Evolutionary conservation across 164 flowering plant species (phyloP).

Genomic region (Liquidambar formosana): DNA sequence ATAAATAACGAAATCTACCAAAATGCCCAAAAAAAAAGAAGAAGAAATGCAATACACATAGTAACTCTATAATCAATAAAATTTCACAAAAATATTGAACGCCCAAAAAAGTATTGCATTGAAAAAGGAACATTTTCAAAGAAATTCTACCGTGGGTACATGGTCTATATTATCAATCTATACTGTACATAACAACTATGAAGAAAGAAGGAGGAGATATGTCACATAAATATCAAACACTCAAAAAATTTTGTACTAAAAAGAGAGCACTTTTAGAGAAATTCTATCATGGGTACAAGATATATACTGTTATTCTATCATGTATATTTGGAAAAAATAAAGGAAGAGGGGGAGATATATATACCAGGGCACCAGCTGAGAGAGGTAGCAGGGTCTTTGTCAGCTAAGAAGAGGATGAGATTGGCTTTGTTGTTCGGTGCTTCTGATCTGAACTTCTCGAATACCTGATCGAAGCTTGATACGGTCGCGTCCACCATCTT

Average conservation of each 20-base stretch:
- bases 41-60: too few species aligned
- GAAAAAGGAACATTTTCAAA: too few species aligned
- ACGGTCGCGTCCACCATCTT: conserved; percentile 66
- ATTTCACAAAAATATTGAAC: too few species aligned
- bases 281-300: neutral
- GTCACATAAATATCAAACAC: too few species aligned
- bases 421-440: conserved; percentile 56
- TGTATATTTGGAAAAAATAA: neutral
- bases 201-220: neutral
- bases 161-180: too few species aligned
- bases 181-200: neutral
- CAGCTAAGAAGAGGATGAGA: conserved; percentile 90
- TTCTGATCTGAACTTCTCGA: conserved; percentile 60
- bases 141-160: neutral
- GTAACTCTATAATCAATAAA: too few species aligned
- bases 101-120: too few species aligned
- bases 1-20: too few species aligned
- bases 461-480: conserved; percentile 54
- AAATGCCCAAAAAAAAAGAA: too few species aligned
- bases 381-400: conserved; percentile 74
- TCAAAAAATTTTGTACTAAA: too few species aligned
- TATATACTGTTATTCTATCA: too few species aligned
- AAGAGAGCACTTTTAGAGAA: too few species aligned
- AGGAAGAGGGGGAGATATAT: neutral
- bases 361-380: conserved; percentile 99